phyloP scores from a whole-genome alignment of 2,329 filamentous ascomycete genomes.

The Rachicladosporium sp. region DNA sequence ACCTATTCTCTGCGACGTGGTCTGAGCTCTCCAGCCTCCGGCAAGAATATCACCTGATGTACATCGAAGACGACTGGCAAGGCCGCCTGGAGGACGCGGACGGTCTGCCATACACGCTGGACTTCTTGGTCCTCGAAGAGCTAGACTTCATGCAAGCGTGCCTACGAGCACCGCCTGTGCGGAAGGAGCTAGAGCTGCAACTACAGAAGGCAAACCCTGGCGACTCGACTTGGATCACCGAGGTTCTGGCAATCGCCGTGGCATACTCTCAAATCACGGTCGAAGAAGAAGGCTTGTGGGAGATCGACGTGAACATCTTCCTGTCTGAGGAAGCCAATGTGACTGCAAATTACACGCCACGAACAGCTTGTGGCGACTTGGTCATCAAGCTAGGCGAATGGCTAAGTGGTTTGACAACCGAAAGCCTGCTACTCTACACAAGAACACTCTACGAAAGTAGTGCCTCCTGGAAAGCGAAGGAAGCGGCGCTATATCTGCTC shows the following conservation, averaged over 20 bases:
- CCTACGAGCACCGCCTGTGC: constrained; percentile 75
- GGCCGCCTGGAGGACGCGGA: constrained; percentile 83
- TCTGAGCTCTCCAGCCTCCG: constrained; percentile 68
- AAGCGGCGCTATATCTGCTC: constrained; percentile 73
- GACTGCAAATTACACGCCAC: constrained; percentile 88
- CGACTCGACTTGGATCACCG: constrained; percentile 66
- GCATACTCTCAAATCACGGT: constrained; percentile 80
- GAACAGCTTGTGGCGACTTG: constrained; percentile 83
- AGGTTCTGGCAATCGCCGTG: constrained; percentile 75
- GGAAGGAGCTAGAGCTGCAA: constrained; percentile 75
- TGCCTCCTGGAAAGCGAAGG: constrained; percentile 53
- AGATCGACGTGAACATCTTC: constrained; percentile 91
- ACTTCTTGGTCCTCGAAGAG: constrained; percentile 87
- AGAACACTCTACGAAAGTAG: constrained; percentile 54
- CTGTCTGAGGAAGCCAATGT: constrained; percentile 90
- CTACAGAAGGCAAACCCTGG: constrained; percentile 47
- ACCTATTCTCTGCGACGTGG: constrained; percentile 81
- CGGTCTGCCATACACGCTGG: constrained; percentile 82
- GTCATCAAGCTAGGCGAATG: constrained; percentile 88
- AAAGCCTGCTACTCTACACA: constrained; percentile 67
- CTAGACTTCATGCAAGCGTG: constrained; percentile 90
- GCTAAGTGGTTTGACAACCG: constrained; percentile 62
- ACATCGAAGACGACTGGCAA: constrained; percentile 74
- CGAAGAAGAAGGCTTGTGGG: constrained; percentile 92
- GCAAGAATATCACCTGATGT: constrained; percentile 64